Percentiles rank a stretch among this genome's conserved stretches.
phyloP scores from a whole-genome alignment of 1,284 basidiomycete species.

The Spongiforma sp. region DNA sequence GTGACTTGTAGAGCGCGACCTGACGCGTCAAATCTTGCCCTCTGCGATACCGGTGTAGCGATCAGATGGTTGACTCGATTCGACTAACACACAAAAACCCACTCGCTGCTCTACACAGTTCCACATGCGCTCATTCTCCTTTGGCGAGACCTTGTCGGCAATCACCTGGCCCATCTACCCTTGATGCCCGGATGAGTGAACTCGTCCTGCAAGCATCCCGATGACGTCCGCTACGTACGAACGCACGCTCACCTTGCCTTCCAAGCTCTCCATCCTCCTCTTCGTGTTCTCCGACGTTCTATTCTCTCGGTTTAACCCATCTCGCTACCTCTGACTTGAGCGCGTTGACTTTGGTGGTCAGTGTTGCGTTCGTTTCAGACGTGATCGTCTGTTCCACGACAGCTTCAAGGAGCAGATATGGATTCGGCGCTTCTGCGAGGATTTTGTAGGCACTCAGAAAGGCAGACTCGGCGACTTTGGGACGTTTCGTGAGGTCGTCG shows the following conservation, averaged over 20 bases:
- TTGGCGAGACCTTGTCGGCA: slow-evolving; percentile 85
- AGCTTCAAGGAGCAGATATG: slow-evolving; percentile 93
- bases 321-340: slow-evolving; percentile 75
- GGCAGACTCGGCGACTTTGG: slow-evolving; percentile 90
- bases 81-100: too few relatives aligned
- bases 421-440: slow-evolving; percentile 93
- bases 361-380: slow-evolving; percentile 47
- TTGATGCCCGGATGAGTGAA: too few relatives aligned
- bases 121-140: too few relatives aligned
- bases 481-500: slow-evolving; percentile 91
- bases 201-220: too few relatives aligned
- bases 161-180: too few relatives aligned
- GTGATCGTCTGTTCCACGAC: slow-evolving; percentile 93
- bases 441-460: slow-evolving; percentile 96
- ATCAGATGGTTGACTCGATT: too few relatives aligned
- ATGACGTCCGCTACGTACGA: neutral
- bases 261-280: slow-evolving; percentile 81
- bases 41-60: too few relatives aligned
- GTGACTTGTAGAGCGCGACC: slow-evolving; percentile 82
- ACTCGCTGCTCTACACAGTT: too few relatives aligned
- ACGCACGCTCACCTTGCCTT: slow-evolving; percentile 74
- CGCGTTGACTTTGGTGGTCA: slow-evolving; percentile 67
- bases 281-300: slow-evolving; percentile 59
- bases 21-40: slow-evolving; percentile 90
- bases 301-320: slow-evolving; percentile 72